Conservation (phyloP, 352 stramenopile genomes). For the Globisporangium nodosum region DNA sequence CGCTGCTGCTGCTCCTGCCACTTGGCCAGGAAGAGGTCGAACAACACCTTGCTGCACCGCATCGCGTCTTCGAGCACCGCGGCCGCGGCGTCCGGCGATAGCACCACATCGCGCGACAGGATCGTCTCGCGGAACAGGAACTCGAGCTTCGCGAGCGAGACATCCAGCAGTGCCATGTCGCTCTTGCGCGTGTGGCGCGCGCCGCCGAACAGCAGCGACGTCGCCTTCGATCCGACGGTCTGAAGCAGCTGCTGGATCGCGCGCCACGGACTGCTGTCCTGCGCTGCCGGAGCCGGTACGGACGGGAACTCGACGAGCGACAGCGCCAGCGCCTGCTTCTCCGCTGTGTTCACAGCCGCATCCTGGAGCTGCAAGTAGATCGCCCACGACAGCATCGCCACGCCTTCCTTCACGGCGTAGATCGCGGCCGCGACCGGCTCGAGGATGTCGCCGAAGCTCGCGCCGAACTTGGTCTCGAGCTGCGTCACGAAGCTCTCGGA, state of each 20-base stretch:
- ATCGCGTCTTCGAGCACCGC: constrained; percentile 35
- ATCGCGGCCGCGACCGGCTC: constrained; percentile 74
- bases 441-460: constrained; percentile 80
- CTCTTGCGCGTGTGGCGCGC: constrained; percentile 47
- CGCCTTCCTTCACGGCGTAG: constrained; percentile 81
- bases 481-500: constrained; percentile 75
- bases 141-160: constrained; percentile 63
- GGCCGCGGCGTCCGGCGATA: constrained; percentile 18
- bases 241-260: constrained; percentile 62
- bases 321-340: constrained; percentile 46
- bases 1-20: constrained; percentile 81
- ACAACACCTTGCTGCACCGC: constrained; percentile 62
- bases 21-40: constrained; percentile 79
- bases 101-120: constrained; percentile 11
- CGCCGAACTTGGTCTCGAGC: constrained; percentile 59
- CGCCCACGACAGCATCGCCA: constrained; percentile 65
- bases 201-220: constrained; percentile 40
- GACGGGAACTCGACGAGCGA: constrained; percentile 72
- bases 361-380: constrained; percentile 55
- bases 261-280: constrained; percentile 50
- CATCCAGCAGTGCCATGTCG: constrained; percentile 65
- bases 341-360: constrained; percentile 27
- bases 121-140: constrained; percentile 51
- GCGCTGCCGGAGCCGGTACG: constrained; percentile 16
- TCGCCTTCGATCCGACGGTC: constrained; percentile 35